These are phyloP conservation scores for Trichoderma sp. DNA, from an alignment of 2,329 filamentous ascomycete species.

Conservation along the genomic window DNA sequence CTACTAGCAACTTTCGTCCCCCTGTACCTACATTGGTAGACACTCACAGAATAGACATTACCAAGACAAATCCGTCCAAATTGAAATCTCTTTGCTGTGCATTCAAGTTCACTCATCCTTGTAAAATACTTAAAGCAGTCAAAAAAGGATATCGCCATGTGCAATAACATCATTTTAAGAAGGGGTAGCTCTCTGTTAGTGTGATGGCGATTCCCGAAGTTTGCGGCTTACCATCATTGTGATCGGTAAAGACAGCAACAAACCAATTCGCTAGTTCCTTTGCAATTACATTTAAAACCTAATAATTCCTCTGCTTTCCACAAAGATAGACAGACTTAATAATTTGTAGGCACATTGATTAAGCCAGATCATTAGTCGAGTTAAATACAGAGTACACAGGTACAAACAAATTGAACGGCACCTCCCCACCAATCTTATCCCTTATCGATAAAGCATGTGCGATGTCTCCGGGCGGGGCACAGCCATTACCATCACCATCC, in stretches of 20 bases:
- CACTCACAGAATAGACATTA: neutral
- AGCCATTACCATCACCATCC: neutral
- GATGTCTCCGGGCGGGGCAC: constrained; percentile 14
- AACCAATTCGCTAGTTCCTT: neutral
- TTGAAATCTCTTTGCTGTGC: neutral
- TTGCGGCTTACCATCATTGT: neutral
- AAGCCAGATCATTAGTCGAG: neutral
- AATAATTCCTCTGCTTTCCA: neutral
- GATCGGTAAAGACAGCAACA: neutral
- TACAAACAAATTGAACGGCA: neutral
- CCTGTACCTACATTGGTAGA: neutral
- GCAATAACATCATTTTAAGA: neutral
- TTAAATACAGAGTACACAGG: neutral
- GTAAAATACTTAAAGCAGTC: neutral
- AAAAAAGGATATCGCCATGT: neutral
- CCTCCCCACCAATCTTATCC: neutral
- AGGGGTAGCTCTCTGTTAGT: neutral
- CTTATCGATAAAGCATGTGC: constrained; percentile 11
- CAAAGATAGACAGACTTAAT: neutral
- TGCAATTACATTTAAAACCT: neutral
- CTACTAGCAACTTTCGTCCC: neutral
- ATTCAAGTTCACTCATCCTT: neutral
- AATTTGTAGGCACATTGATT: neutral
- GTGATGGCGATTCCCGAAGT: neutral
- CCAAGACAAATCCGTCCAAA: neutral